phyloP scores from a whole-genome alignment of 2,329 filamentous ascomycete genomes.

The Paracoccidioides lutzii region DNA sequence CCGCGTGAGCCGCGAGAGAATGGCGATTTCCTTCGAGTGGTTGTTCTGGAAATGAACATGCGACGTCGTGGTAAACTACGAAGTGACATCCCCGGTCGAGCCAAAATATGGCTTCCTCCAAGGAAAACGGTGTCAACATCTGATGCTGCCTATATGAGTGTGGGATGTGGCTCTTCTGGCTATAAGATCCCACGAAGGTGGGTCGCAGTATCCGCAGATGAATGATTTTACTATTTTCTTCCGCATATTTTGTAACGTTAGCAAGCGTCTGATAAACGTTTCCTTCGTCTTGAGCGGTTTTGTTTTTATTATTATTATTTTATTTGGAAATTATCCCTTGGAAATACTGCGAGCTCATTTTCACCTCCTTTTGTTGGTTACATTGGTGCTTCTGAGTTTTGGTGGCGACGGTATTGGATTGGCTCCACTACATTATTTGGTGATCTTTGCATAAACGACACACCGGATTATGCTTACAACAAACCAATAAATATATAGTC shows the following conservation, averaged over 20 bases:
- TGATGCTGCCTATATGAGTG: constrained; percentile 7
- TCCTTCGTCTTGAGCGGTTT: background rate
- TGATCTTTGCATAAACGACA: too few species aligned
- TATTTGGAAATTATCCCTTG: too few species aligned
- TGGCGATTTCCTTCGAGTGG: constrained; percentile 49
- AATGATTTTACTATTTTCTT: constrained; percentile 3
- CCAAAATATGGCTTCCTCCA: constrained; percentile 49
- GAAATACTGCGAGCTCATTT: too few species aligned
- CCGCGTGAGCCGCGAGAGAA: constrained; percentile 53
- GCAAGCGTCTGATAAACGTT: too few species aligned
- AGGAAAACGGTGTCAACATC: constrained; percentile 19
- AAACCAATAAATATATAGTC: too few species aligned
- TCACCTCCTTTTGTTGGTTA: too few species aligned
- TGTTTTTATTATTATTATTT: too few species aligned
- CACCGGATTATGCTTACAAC: too few species aligned
- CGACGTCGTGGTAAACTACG: constrained; percentile 49
- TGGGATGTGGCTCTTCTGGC: constrained; percentile 11
- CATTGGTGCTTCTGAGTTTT: too few species aligned
- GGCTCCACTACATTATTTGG: too few species aligned
- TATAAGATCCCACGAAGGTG: constrained; percentile 19
- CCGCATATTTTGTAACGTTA: background rate
- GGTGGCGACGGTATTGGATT: too few species aligned
- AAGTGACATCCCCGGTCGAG: constrained; percentile 40
- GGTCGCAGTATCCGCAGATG: constrained; percentile 19
- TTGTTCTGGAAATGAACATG: constrained; percentile 58